Conservation (phyloP, 192 early-diverging fungal species). For the Coemansia sp. region DNA sequence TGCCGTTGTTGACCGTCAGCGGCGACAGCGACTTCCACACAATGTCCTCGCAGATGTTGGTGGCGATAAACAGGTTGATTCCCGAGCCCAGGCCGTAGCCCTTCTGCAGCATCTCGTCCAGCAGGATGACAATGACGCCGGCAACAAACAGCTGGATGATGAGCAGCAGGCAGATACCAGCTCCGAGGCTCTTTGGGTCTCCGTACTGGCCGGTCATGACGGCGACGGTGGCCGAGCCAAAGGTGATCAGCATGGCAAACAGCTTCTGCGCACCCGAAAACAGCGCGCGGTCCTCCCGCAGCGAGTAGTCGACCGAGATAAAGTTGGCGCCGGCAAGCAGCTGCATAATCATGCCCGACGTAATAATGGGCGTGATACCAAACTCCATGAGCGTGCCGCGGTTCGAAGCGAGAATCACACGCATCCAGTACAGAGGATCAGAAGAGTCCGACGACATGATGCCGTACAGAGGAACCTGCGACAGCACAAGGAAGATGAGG, state of each 20-base stretch:
- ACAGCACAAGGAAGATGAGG: slow-evolving; percentile 99
- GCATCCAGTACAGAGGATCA: slow-evolving; percentile 99
- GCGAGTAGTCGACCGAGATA: slow-evolving; percentile 97
- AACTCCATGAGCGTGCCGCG: slow-evolving; percentile 99
- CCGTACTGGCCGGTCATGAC: slow-evolving; percentile 99
- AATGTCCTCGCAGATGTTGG: slow-evolving; percentile 99
- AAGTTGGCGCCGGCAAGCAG: slow-evolving; percentile 96
- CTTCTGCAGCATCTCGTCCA: slow-evolving; percentile 99
- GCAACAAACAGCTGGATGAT: slow-evolving; percentile 97
- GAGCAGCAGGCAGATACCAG: slow-evolving; percentile 92
- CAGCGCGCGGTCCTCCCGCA: slow-evolving; percentile 98
- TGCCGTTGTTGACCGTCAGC: slow-evolving; percentile 95
- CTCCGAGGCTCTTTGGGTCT: slow-evolving; percentile 91
- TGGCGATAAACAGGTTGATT: slow-evolving; percentile 99
- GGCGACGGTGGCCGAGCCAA: slow-evolving; percentile 97
- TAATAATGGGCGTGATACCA: slow-evolving; percentile 99
- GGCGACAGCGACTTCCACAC: slow-evolving; percentile 99
- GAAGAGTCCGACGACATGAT: slow-evolving; percentile 99
- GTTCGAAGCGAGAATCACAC: slow-evolving; percentile 99
- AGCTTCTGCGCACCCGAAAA: slow-evolving; percentile 99
- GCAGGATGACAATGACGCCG: slow-evolving; percentile 93
- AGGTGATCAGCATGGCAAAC: slow-evolving; percentile 98
- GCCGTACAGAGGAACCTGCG: slow-evolving; percentile 99
- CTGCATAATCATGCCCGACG: slow-evolving; percentile 99
- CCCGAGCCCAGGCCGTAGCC: slow-evolving; percentile 99